Base-by-base conservation (phyloP, 805 yeast species). In the Isabelozyma rhagii region DNA sequence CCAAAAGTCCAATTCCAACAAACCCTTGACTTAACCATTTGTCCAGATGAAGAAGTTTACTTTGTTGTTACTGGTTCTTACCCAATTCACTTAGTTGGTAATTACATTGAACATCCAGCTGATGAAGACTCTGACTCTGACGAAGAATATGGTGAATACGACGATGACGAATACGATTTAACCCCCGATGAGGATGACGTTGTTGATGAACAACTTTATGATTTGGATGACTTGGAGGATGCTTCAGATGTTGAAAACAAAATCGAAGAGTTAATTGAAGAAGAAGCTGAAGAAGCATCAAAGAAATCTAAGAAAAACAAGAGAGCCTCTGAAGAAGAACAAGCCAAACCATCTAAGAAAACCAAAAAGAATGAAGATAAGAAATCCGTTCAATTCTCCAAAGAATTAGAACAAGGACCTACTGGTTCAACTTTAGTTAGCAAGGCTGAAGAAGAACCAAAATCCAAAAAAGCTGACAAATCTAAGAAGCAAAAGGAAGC, bases 31-130 rank as follows among this genome's bases (percentile, higher is more conserved):
- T 74, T 94, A 57, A 89, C 96, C 63, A 87, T 94, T 64, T 81
- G 86, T 48, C 96, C 98, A 63, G 93, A 85, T 63, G 99, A 94
- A 76, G 96, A 92, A 66, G 90, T 94, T 54, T 84, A 79, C 77
- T 94, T 94, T 65, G 96, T 90, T 64, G 97, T 89, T 50, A 87
- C 97, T 54, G 99, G 99, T 66, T 90, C 97, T 27, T 93, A 91
- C 78, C 87, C 96, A 57, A 79, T 94, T 57, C 96, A 93, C 70
- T 77, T 94, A 61, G 79, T 89, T 59, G 99, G 99, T 78, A 93
- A 94, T 85, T 91, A 86, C 74, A 86, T 94, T 65, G 96, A 89
- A 71, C 97, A 92, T 72, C 97, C 98, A 69, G 89, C 84, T 63
- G 97, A 92, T 64, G 82, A 77, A 41, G 86, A 81, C 47, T 81